Evolutionary conservation across 345 rosid species (phyloP).

Genomic region (Atalantia buxifolia): DNA sequence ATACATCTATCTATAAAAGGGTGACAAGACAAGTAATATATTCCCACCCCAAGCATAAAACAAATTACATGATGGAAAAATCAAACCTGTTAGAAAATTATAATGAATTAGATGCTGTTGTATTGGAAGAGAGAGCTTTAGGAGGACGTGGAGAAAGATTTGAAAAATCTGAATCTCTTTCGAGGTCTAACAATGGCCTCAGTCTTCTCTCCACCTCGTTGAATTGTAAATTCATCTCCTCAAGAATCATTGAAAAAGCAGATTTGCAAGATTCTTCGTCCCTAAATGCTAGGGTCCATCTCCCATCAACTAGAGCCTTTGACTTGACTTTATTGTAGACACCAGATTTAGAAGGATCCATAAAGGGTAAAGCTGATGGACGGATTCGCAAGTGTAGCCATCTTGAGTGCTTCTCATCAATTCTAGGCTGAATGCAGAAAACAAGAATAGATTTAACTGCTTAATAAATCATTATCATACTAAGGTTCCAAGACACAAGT

Average conservation of each 20-base stretch:
- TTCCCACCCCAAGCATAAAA: slow-evolving; percentile 27
- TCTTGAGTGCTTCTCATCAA: slow-evolving; percentile 73
- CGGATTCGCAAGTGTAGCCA: slow-evolving; percentile 95
- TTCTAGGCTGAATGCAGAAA: slow-evolving; percentile 54
- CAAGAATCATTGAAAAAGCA: slow-evolving; percentile 62
- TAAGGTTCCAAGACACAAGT: background rate
- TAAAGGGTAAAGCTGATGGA: slow-evolving; percentile 63
- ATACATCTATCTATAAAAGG: slow-evolving; percentile 26
- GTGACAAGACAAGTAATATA: slow-evolving; percentile 18
- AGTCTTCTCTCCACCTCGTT: slow-evolving; percentile 73
- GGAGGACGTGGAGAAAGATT: slow-evolving; percentile 9
- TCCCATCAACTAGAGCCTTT: slow-evolving; percentile 84
- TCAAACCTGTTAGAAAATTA: slow-evolving; percentile 21
- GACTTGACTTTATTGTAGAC: slow-evolving; percentile 37
- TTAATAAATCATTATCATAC: background rate
- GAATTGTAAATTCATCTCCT: slow-evolving; percentile 63
- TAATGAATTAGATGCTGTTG: slow-evolving; percentile 14
- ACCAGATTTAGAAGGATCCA: slow-evolving; percentile 52
- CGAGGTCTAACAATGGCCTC: slow-evolving; percentile 56
- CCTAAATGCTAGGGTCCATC: slow-evolving; percentile 93
- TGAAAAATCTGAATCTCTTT: slow-evolving; percentile 35
- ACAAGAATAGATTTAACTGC: slow-evolving; percentile 2
- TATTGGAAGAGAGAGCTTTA: slow-evolving; percentile 18
- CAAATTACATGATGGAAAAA: slow-evolving; percentile 17
- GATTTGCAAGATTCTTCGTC: slow-evolving; percentile 72